These are phyloP conservation scores for Amauroascus niger DNA, from an alignment of 2,329 filamentous ascomycete genomes.

Conservation along the genomic window DNA sequence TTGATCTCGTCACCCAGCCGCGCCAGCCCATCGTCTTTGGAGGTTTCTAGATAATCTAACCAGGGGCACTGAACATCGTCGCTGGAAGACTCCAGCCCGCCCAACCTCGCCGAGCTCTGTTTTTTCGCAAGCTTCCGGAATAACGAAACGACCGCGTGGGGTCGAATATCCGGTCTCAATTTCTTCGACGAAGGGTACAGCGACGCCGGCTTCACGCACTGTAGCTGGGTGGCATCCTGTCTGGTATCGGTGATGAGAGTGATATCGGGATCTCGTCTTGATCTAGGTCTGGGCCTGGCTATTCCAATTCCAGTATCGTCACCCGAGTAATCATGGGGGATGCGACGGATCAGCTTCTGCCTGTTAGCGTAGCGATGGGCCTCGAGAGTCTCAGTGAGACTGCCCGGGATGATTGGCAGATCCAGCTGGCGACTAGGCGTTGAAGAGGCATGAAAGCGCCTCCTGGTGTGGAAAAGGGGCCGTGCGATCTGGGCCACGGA, in stretches of 20 bases:
- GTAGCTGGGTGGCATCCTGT: too few relatives aligned
- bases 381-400: conserved; percentile 28
- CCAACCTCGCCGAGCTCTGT: not conserved
- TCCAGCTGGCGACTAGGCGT: conserved; percentile 4
- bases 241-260: too few relatives aligned
- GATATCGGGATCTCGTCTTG: too few relatives aligned
- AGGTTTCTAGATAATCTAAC: conserved; percentile 22
- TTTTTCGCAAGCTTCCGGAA: conserved; percentile 8
- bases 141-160: not conserved
- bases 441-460: conserved; percentile 17
- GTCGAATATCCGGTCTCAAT: not conserved
- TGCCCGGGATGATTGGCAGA: conserved; percentile 20
- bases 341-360: conserved; percentile 3
- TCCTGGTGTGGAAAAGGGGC: conserved; percentile 7
- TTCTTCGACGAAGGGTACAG: conserved; percentile 4
- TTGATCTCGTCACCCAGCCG: conserved; percentile 40
- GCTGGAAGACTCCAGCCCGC: not conserved
- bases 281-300: too few relatives aligned
- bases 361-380: conserved; percentile 29
- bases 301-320: not conserved
- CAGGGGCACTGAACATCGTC: conserved; percentile 25
- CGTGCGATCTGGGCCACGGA: conserved; percentile 10
- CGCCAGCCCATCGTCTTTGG: conserved; percentile 19
- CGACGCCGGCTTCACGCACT: not conserved
- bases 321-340: not conserved